Conservation (phyloP, 2,329 filamentous ascomycete genomes). For the Xylariaceae sp. region DNA sequence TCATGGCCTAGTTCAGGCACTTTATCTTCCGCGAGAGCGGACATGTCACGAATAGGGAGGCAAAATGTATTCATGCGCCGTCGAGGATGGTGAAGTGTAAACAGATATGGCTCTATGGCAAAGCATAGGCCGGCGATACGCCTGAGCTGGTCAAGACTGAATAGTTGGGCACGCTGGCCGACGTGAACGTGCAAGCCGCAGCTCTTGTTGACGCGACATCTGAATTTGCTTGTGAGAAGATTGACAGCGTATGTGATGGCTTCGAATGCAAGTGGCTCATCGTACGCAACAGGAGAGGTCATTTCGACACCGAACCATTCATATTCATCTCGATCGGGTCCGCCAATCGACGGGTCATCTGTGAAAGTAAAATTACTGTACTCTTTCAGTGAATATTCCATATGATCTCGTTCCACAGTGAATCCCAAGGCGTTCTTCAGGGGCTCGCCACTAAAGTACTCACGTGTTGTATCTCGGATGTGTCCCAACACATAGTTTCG, state of each 20-base stretch:
- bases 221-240: constrained; percentile 4
- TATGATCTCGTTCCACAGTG: neutral
- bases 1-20: neutral
- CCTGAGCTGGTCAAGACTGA: constrained; percentile 15
- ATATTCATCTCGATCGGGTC: neutral
- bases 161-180: constrained; percentile 9
- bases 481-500: neutral
- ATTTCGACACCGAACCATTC: constrained; percentile 12
- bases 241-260: constrained; percentile 10
- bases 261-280: constrained; percentile 8
- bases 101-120: constrained; percentile 19
- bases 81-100: constrained; percentile 11
- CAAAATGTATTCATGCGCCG: constrained; percentile 9
- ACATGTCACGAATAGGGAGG: constrained; percentile 9
- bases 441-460: neutral
- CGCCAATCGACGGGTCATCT: neutral
- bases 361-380: too few relatives aligned
- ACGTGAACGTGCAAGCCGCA: constrained; percentile 25
- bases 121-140: constrained; percentile 14
- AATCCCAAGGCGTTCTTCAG: neutral
- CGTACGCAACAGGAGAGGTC: constrained; percentile 11
- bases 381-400: too few relatives aligned
- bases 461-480: neutral
- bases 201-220: constrained; percentile 9
- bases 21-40: neutral